Evolutionary conservation across 192 early-diverging fungal species (phyloP).

Genomic region (Coemansia sp.): DNA sequence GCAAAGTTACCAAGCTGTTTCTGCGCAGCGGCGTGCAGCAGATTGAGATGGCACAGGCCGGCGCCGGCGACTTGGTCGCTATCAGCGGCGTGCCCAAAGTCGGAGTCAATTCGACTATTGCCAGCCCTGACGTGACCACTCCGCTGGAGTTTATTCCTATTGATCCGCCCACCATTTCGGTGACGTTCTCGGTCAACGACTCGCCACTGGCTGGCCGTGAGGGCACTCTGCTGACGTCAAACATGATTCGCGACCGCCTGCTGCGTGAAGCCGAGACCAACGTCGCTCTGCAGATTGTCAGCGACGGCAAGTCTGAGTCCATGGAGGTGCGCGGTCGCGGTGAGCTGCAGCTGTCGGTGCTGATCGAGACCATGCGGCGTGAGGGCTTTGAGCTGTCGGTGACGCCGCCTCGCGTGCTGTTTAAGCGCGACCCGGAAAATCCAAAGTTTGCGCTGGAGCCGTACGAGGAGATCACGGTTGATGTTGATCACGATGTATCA

Average conservation of each 20-base stretch:
- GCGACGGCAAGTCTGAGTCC: conserved; percentile 64
- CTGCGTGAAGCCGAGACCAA: conserved; percentile 78
- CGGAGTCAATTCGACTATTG: conserved; percentile 80
- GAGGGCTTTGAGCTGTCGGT: conserved; percentile 86
- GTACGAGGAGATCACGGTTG: conserved; percentile 81
- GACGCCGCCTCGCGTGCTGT: conserved; percentile 78
- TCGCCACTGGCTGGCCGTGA: conserved; percentile 82
- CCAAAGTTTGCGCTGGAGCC: conserved; percentile 65
- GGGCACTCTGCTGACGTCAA: conserved; percentile 71
- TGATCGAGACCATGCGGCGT: conserved; percentile 87
- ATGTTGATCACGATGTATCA: conserved; percentile 68
- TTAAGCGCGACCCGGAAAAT: conserved; percentile 62
- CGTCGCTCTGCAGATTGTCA: conserved; percentile 73
- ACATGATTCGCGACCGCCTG: conserved; percentile 74
- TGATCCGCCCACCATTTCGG: conserved; percentile 82
- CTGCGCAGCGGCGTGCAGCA: conserved; percentile 72
- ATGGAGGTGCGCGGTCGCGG: conserved; percentile 85
- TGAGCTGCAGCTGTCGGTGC: conserved; percentile 83
- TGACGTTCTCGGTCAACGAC: conserved; percentile 84
- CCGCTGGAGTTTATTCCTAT: conserved; percentile 75
- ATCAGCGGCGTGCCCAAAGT: conserved; percentile 73
- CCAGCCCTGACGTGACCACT: conserved; percentile 54
- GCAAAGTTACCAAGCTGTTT: conserved; percentile 74
- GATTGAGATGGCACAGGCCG: conserved; percentile 68
- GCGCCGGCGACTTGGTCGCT: conserved; percentile 80